phyloP scores from a whole-genome alignment of 306 rosid genomes.

The Rubus parviflorus region DNA sequence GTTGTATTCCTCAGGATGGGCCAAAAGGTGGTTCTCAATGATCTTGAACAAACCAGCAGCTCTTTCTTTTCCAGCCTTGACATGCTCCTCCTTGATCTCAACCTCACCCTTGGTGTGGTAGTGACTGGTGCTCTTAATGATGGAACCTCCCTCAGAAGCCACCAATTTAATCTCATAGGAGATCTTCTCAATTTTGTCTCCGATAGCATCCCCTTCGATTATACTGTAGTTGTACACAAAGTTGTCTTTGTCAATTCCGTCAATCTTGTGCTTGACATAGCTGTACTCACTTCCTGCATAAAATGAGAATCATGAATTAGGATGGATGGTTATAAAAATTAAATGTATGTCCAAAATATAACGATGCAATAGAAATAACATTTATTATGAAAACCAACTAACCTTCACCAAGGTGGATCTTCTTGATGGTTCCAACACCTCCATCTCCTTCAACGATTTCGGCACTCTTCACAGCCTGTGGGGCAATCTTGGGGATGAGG shows the following conservation, averaged over 20 bases:
- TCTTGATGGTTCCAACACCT: slow-evolving; percentile 51
- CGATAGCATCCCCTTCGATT: slow-evolving; percentile 37
- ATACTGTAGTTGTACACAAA: slow-evolving; percentile 45
- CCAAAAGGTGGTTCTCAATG: slow-evolving; percentile 31
- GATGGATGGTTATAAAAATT: not conserved
- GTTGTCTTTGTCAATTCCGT: slow-evolving; percentile 35
- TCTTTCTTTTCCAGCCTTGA: slow-evolving; percentile 27
- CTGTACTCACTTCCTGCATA: slow-evolving; percentile 27
- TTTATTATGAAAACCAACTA: not conserved
- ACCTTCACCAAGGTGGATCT: slow-evolving; percentile 34
- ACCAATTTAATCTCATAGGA: slow-evolving; percentile 33
- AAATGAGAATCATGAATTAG: not conserved
- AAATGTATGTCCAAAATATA: not conserved
- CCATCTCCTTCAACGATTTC: slow-evolving; percentile 48
- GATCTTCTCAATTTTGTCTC: slow-evolving; percentile 44
- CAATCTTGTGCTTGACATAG: slow-evolving; percentile 41
- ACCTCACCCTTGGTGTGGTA: slow-evolving; percentile 36
- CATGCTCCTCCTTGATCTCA: slow-evolving; percentile 20
- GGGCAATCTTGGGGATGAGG: slow-evolving; percentile 43
- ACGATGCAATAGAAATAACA: not conserved
- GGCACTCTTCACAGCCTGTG: slow-evolving; percentile 24
- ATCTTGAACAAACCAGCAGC: slow-evolving; percentile 30
- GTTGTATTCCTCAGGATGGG: slow-evolving; percentile 39
- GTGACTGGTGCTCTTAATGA: slow-evolving; percentile 30
- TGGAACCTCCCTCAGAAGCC: slow-evolving; percentile 37